Conservation (phyloP, 2,329 filamentous ascomycete genomes). For the Alternaria postmessia region DNA sequence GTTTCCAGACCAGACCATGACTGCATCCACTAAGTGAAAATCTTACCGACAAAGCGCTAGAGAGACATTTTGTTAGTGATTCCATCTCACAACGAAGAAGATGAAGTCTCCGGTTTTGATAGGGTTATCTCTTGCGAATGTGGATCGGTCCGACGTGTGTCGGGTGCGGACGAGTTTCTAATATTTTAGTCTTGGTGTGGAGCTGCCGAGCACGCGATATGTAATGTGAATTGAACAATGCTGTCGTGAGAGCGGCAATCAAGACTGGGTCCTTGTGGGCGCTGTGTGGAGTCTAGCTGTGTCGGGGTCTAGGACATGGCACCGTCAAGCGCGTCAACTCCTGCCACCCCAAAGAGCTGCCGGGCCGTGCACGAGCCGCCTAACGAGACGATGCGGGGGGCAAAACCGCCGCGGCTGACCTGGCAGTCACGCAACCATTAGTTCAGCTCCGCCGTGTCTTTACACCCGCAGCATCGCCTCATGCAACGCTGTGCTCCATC, state of each 20-base stretch:
- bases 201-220: slow-evolving; percentile 12
- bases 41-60: background rate
- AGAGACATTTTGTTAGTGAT: background rate
- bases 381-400: slow-evolving; percentile 3
- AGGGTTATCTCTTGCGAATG: background rate
- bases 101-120: background rate
- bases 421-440: background rate
- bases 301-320: background rate
- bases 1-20: background rate
- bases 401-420: slow-evolving; percentile 13
- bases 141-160: background rate
- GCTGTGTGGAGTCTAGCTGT: background rate
- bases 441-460: background rate
- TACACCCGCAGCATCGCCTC: background rate
- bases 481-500: background rate
- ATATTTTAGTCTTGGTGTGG: slow-evolving; percentile 1
- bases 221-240: background rate
- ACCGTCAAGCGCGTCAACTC: slow-evolving; percentile 4
- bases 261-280: slow-evolving; percentile 3
- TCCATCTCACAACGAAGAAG: background rate
- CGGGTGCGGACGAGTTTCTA: background rate
- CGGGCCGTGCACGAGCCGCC: slow-evolving; percentile 7
- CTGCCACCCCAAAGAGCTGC: slow-evolving; percentile 7
- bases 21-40: background rate
- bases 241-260: slow-evolving; percentile 3